These are phyloP conservation scores for Pichia sp. DNA, from an alignment of 1,139 yeast species.

Conservation along the genomic window DNA sequence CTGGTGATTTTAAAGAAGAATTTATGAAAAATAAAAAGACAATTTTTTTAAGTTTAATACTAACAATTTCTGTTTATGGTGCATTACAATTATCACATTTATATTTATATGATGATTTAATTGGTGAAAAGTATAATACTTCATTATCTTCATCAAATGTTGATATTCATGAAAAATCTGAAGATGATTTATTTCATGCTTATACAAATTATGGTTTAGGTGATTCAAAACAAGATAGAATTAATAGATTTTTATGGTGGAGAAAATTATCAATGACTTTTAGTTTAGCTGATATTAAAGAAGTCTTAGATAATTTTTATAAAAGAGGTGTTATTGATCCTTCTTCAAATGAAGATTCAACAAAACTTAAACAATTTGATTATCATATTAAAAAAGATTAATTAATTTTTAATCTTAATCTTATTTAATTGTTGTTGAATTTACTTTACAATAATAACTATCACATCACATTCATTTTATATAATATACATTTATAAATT, in stretches of 20 bases:
- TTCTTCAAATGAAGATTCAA: conserved; percentile 1
- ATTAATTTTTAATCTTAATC: too few species aligned
- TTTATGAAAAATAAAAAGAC: conserved; percentile 43
- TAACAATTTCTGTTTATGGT: conserved; percentile 37
- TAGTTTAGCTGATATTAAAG: conserved; percentile 22
- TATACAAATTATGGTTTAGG: conserved; percentile 51
- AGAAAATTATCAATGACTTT: conserved; percentile 37
- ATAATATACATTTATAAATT: too few species aligned
- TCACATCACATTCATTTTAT: too few species aligned
- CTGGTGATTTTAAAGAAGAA: conserved; percentile 25
- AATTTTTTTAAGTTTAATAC: conserved; percentile 39
- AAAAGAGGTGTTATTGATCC: conserved; percentile 14
- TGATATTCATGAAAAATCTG: conserved; percentile 39
- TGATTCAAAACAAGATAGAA: conserved; percentile 42
- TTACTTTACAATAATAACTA: too few species aligned
- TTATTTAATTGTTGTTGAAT: too few species aligned
- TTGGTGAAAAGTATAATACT: conserved; percentile 25
- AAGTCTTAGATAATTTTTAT: conserved; percentile 19
- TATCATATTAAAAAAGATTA: background rate
- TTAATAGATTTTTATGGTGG: conserved; percentile 56
- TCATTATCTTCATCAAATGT: conserved; percentile 22
- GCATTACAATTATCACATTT: conserved; percentile 38
- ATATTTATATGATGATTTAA: conserved; percentile 26
- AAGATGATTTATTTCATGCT: conserved; percentile 43
- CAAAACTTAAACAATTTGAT: conserved; percentile 6